Evolutionary conservation across 345 rosid genomes (phyloP).

Genomic region (Adansonia digitata): DNA sequence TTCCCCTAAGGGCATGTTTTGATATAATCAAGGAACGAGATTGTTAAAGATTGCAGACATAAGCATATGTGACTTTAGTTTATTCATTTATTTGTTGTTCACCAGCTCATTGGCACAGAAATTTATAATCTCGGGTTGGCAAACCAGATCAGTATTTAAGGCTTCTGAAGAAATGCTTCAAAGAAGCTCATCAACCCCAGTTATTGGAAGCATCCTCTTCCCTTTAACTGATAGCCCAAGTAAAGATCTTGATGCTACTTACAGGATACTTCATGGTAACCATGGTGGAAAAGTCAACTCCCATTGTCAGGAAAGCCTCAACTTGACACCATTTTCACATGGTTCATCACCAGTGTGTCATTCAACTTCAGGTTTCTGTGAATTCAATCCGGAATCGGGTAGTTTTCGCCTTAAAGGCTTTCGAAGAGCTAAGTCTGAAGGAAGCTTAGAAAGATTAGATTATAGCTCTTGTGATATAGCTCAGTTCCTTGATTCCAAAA

Average conservation of each 20-base stretch:
- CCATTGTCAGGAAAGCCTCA: neutral
- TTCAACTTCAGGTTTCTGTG: slow-evolving; percentile 2
- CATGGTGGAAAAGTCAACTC: neutral
- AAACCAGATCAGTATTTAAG: neutral
- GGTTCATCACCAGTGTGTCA: slow-evolving; percentile 19
- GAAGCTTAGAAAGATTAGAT: slow-evolving; percentile 26
- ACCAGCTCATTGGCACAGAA: slow-evolving; percentile 1
- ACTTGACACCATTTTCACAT: slow-evolving; percentile 8
- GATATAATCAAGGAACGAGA: neutral
- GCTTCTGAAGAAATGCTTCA: slow-evolving; percentile 18
- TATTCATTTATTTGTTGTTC: neutral
- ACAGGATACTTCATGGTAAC: slow-evolving; percentile 2
- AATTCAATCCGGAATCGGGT: slow-evolving; percentile 7
- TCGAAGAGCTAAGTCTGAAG: slow-evolving; percentile 29
- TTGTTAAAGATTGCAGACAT: neutral
- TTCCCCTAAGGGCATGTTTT: neutral
- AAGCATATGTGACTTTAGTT: slow-evolving; percentile 1
- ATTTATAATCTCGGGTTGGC: neutral
- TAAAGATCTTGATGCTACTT: slow-evolving; percentile 16
- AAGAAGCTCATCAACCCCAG: slow-evolving; percentile 27
- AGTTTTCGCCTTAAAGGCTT: slow-evolving; percentile 6
- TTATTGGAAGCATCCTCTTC: slow-evolving; percentile 3
- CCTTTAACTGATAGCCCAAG: slow-evolving; percentile 18
- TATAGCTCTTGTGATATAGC: slow-evolving; percentile 12
- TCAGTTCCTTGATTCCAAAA: slow-evolving; percentile 12